These are phyloP conservation scores for Aspergillus sp. DNA, from an alignment of 2,329 filamentous ascomycete genomes.

Conservation along the genomic window DNA sequence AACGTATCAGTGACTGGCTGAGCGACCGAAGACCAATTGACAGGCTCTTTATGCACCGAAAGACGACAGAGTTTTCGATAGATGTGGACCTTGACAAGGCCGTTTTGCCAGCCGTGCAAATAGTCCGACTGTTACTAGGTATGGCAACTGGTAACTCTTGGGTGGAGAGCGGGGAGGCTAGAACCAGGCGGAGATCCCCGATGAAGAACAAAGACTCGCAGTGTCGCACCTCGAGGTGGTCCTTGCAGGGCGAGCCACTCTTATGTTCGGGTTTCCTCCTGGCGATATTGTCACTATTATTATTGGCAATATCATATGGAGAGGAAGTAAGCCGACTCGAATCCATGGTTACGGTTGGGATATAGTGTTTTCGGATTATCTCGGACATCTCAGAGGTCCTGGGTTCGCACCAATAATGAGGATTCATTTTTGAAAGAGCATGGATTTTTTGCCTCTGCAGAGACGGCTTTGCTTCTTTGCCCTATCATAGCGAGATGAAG, in stretches of 20 bases:
- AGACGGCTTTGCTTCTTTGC: not conserved
- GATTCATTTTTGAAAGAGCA: not conserved
- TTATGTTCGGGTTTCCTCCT: not conserved
- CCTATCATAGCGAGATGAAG: slow-evolving; percentile 1
- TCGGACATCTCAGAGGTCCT: not conserved
- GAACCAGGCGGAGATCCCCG: slow-evolving; percentile 20
- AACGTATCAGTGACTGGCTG: not conserved
- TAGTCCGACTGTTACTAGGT: not conserved
- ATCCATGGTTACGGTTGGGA: slow-evolving; percentile 2
- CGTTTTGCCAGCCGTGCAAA: slow-evolving; percentile 6
- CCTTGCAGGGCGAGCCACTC: not conserved
- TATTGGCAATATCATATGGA: too few relatives aligned
- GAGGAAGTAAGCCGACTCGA: not conserved
- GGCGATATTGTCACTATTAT: too few relatives aligned
- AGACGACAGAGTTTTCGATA: not conserved
- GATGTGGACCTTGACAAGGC: slow-evolving; percentile 1
- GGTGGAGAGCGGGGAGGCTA: slow-evolving; percentile 12
- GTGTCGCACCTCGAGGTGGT: not conserved
- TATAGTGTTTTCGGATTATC: not conserved
- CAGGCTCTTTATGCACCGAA: not conserved
- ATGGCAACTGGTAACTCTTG: not conserved
- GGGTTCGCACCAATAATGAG: not conserved
- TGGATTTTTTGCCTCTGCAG: not conserved
- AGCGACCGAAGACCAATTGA: not conserved
- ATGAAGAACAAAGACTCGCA: slow-evolving; percentile 16